Evolutionary conservation across 352 stramenopile species (phyloP), one percentile per base, ranked within the genome.

Genomic region (Phytophthora litchii): DNA sequence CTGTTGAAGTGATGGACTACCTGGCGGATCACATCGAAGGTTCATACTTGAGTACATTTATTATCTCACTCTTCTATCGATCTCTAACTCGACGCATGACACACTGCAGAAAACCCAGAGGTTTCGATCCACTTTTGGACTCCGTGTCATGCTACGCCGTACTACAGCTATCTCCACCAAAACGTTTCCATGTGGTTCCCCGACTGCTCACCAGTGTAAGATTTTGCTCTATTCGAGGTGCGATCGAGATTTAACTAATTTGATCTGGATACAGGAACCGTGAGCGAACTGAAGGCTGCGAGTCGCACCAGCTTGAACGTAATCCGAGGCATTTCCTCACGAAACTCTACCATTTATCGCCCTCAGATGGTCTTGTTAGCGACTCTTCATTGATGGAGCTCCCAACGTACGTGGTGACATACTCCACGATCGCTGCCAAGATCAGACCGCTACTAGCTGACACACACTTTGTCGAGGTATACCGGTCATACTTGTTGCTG

Each of bases 131-230:
- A 96, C 61, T 94, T 96, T 62, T 94, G 86, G 74, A 91, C 86
- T 35, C 72, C 83, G 11, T 96, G 87, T 43, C 87, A 96, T 55
- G 83, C 83, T 35, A 96, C 87, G 25, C 87, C 87, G 4, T 94
- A 93, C 64, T 96, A 91, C 76, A 94, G 83, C 64, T 89, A 91
- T 51, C 57, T 96, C 41, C 87, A 96, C 53, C 72, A 79, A 12
- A 94, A 94, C 37, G 66, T 89, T 3, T 80, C 85, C 17, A 89
- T 94, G 78, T 94, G 87, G 80, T 96, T 94, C 57, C 84, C 86
- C 0, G 83, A 93, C 31, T 96, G 87, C 47, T 91, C 87, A 3
- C 87, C 87, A 50, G 56, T 8, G 86, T 94, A 86, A 34, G 75
- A 37, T n/a, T 59, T 19, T 16, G 6, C 21, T 44, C 9, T 19